These are phyloP conservation scores for Rosa hybrid DNA, from an alignment of 331 rosid species.

Conservation along the genomic window DNA sequence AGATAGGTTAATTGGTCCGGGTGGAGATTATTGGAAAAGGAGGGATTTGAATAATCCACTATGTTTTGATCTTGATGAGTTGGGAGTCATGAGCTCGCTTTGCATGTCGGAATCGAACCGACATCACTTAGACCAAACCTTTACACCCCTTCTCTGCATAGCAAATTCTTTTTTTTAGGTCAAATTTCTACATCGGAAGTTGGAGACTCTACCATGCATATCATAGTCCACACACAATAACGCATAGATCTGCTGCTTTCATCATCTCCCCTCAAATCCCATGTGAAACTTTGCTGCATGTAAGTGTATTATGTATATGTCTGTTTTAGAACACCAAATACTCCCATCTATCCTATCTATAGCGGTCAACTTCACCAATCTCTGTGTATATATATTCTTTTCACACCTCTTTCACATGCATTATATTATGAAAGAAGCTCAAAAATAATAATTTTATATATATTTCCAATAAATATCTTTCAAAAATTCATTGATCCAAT, in stretches of 20 bases:
- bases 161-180: slow-evolving; percentile 1
- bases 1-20: not conserved
- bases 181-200: slow-evolving; percentile 23
- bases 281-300: slow-evolving; percentile 1
- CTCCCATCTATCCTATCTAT: not conserved
- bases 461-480: no score
- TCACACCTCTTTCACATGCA: no score
- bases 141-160: not conserved
- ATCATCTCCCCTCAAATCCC: slow-evolving; percentile 1
- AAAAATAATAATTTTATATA: no score
- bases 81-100: slow-evolving; percentile 14
- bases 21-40: not conserved
- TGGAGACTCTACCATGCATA: slow-evolving; percentile 1
- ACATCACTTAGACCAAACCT: slow-evolving; percentile 24
- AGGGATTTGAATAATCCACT: not conserved
- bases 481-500: no score
- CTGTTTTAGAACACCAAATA: not conserved
- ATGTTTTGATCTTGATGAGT: not conserved
- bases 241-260: slow-evolving; percentile 16
- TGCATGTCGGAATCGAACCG: slow-evolving; percentile 44
- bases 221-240: slow-evolving; percentile 11
- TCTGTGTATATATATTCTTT: no score
- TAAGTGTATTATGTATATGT: not conserved
- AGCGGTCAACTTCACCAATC: not conserved
- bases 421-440: no score